Base-by-base conservation (phyloP, 2,329 filamentous ascomycete species). In the Colletotrichum filicis region DNA sequence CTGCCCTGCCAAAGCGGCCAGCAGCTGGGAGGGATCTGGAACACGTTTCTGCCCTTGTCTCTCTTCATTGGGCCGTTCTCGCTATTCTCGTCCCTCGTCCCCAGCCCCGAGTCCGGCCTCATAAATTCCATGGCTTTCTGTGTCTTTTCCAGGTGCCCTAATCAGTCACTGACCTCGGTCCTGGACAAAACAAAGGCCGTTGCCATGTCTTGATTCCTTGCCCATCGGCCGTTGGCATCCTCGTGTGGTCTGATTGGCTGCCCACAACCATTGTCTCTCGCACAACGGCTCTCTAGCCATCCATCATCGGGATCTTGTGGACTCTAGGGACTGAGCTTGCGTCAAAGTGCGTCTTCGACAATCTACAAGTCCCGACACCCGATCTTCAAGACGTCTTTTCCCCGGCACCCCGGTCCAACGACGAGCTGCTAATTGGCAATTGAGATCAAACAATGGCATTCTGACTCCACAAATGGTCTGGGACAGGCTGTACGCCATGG, bases 301-400 rank as follows among this genome's bases (percentile, higher is more conserved):
- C 60, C 60, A 61, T 61, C 49, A 49, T 65, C 66, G 66, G 60
- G 60, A 61, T 49, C 28, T 26, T 26, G 70, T 73, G 70, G 60
- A 37, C 60, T 72, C 42, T 59, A 19, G 37, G 46, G 42, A 24
- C 53, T 69, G 66, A 42, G 66, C 70, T 56, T 73, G 70, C 70
- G 60, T 73, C 62, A 66, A 65, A 73, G 60, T 65, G 60, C 70
- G 46, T 61, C 70, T 59, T 70, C 70, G 70, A 73, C 66, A 65
- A 73, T 73, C 70, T 73, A 46, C 46, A 56, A 60, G 60, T 52
- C 61, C 70, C 70, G 70, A 66, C 56, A 42, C 55, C 70, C 70
- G 66, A 73, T 73, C 66, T 73, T 66, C 42, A 66, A 70, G 66
- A 70, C 46, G 70, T 37, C 46, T 55, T 57, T 73, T 66, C 22